Evolutionary conservation across 805 yeast species (phyloP), one percentile per base, ranked within the genome.

Genomic region (Danielia oregonensis): DNA sequence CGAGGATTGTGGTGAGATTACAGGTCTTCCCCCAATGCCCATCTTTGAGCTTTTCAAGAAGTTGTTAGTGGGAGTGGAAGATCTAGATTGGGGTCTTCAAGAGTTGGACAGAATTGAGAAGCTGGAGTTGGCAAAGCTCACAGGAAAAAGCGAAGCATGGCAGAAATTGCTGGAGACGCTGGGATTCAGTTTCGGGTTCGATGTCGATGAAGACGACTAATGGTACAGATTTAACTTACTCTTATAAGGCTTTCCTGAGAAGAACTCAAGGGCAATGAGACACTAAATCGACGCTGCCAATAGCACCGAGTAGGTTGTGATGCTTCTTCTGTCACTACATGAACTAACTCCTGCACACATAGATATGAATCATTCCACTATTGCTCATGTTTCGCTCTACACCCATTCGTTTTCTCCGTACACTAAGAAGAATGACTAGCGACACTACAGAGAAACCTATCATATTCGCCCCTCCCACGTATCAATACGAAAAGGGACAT

Each of bases 391-490:
- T n/a, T n/a, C n/a, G n/a, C n/a, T n/a, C n/a, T n/a, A n/a, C n/a
- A n/a, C n/a, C n/a, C n/a, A n/a, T n/a, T n/a, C n/a, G n/a, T n/a
- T n/a, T n/a, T n/a, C n/a, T n/a, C n/a, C n/a, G n/a, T n/a, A n/a
- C n/a, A n/a, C n/a, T 19, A 6, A 19, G 22, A 19, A 19, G 9
- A 19, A 19, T 19, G 22, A 19, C 9, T 9, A 19, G 6, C 22
- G 22, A 19, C 24, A 44, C 43, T 47, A 24, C 46, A 16, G 43
- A 44, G 23, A 40, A 46, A 9, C 68, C 68, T 10, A 49, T 67
- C 33, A 59, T 70, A 49, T 79, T 86, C 60, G 95, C 95, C 2
- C 96, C 95, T 15, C 76, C 81, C 49, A 86, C 96, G 0, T 84
- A 86, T 49, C 97, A 89, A 58, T 89, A 89, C 60, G 80, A 80